Base-by-base conservation (phyloP, 2,329 filamentous ascomycete species). In the Sporothrix brasiliensis region DNA sequence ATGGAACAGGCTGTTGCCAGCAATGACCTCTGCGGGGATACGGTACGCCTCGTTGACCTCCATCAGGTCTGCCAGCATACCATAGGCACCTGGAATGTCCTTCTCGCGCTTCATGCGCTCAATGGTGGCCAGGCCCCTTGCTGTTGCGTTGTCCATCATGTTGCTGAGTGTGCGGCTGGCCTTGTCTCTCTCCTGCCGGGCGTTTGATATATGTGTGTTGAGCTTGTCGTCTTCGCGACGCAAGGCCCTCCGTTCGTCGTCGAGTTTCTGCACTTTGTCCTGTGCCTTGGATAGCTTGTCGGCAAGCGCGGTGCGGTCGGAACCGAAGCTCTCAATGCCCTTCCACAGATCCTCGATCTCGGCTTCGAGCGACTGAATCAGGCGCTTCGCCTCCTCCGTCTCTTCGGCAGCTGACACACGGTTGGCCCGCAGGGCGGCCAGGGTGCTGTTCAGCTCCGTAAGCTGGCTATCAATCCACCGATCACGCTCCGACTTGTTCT, bases 31-130 rank as follows among this genome's bases (percentile, higher is more conserved):
- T 11, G 96, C 91, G 1, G 95, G 93, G 13, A 94, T 89, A 72
- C 93, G 89, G 80, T 97, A 98, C 68, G 88, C 87, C 68, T 97
- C 93, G 71, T 85, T 88, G 65, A 97, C 93, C 69, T 93, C 88
- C 75, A 98, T 88, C n/a, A 99, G 86, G 78, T 99, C 96, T 4
- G 94, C 94, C 50, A 99, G 81, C 0, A 94, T 97, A 66, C 96
- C 95, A 78, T 97, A 96, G 1, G 95, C 93, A 34, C 95, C 95
- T 1, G 91, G 87, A 6, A 98, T 88, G 72, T 93, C 88, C 73
- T 91, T 84, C 74, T 96, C 89, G 63, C 88, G 87, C 80, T 93
- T 94, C 75, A 98, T 86, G 56, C 91, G 89, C 69, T 93, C 89
- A 21, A 99, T 91, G 2, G 92, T 91, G n/a, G 92, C 91, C 60